Conservation (phyloP, 1,284 basidiomycete genomes). For the Ustilago nuda region DNA sequence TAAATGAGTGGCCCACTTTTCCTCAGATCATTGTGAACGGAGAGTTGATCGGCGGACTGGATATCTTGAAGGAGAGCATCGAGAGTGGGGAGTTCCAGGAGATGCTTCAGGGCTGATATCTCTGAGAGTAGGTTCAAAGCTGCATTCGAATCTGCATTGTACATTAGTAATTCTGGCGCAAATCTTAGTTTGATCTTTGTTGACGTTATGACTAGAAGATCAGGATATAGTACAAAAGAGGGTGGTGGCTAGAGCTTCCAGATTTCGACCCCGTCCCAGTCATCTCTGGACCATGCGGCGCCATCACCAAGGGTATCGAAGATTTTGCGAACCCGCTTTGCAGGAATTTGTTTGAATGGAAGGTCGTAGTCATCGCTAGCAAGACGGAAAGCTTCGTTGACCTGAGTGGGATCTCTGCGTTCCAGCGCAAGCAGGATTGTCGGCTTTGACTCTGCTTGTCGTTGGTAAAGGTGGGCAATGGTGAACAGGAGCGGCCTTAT, state of each 20-base stretch:
- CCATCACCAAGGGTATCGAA: conserved; percentile 74
- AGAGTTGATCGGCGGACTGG: conserved; percentile 79
- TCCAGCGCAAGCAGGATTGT: conserved; percentile 70
- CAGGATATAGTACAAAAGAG: background rate
- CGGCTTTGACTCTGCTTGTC: conserved; percentile 70
- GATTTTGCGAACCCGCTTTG: conserved; percentile 75
- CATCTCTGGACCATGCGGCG: conserved; percentile 74
- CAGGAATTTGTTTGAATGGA: conserved; percentile 75
- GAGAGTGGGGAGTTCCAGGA: conserved; percentile 76
- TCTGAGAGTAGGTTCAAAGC: background rate
- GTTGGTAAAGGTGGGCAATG: conserved; percentile 72
- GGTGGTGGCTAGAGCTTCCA: conserved; percentile 73
- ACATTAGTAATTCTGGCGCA: conserved; percentile 26
- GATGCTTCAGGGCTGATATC: conserved; percentile 71
- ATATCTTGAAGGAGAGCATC: conserved; percentile 70
- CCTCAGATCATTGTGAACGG: conserved; percentile 77
- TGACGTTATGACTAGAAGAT: background rate
- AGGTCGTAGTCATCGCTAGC: conserved; percentile 73
- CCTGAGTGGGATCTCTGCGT: conserved; percentile 31
- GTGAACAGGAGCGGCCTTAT: conserved; percentile 79
- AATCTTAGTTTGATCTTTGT: conserved; percentile 1
- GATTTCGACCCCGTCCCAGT: conserved; percentile 82
- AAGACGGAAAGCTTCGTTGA: conserved; percentile 33
- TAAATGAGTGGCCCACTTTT: conserved; percentile 84
- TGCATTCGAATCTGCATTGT: conserved; percentile 14